Evolutionary conservation across 768 basidiomycete genomes (phyloP).

Genomic region (Boletus coccyginus): DNA sequence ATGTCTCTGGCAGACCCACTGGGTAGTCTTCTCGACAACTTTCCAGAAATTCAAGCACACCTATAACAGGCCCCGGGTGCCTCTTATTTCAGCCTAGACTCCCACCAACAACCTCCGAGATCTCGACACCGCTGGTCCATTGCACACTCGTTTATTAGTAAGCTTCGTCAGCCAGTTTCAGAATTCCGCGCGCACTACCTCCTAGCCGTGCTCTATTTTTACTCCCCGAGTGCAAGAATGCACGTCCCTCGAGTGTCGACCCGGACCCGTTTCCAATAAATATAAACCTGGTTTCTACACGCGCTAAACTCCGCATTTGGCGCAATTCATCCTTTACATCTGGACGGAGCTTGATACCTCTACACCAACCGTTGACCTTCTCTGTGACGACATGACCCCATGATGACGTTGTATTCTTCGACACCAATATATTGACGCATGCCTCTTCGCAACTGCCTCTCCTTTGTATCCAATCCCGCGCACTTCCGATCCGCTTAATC

Average conservation of each 20-base stretch:
- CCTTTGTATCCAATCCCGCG: background rate
- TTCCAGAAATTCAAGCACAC: background rate
- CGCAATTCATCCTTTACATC: background rate
- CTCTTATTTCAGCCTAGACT: background rate
- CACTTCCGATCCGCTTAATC: constrained; percentile 8
- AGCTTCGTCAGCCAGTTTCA: background rate
- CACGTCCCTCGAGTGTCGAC: background rate
- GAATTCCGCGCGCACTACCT: background rate
- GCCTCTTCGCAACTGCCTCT: constrained; percentile 9
- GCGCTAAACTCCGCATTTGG: background rate
- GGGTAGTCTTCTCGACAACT: background rate
- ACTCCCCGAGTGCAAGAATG: background rate
- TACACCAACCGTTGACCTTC: background rate
- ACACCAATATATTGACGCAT: background rate
- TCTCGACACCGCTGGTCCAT: background rate
- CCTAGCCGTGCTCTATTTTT: background rate
- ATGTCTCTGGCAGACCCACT: background rate
- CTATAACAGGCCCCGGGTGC: background rate
- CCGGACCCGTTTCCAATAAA: background rate
- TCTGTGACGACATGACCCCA: background rate
- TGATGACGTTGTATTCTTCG: constrained; percentile 7
- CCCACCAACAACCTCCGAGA: background rate
- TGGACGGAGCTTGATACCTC: background rate
- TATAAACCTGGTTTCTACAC: background rate
- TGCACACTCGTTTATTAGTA: background rate